These are phyloP conservation scores for Cicer judaicum DNA, from an alignment of 306 rosid species.

Conservation along the genomic window DNA sequence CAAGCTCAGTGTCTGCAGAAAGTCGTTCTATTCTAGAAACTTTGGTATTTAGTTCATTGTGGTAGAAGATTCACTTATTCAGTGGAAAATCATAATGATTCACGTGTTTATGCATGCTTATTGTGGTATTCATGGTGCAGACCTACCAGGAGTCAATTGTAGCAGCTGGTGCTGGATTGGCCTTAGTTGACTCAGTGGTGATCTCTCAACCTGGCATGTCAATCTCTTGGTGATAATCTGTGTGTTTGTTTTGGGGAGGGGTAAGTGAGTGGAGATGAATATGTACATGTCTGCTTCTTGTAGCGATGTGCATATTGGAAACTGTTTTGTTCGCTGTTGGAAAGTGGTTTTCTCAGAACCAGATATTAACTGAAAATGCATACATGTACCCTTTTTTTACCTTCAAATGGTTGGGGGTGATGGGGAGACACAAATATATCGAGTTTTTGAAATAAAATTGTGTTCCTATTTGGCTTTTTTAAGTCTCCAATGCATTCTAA, in stretches of 20 bases:
- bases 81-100: conserved; percentile 19
- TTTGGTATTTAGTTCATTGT: conserved; percentile 16
- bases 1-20: conserved; percentile 27
- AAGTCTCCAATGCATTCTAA: conserved; percentile 18
- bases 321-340: conserved; percentile 27
- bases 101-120: conserved; percentile 43
- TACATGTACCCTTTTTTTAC: neutral
- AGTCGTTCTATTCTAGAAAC: conserved; percentile 30
- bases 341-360: conserved; percentile 18
- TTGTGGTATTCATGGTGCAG: conserved; percentile 65
- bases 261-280: conserved; percentile 48
- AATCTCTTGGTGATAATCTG: conserved; percentile 55
- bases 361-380: conserved; percentile 13
- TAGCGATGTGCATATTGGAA: conserved; percentile 24
- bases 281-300: conserved; percentile 40
- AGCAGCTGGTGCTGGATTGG: conserved; percentile 91
- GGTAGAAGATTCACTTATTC: conserved; percentile 9
- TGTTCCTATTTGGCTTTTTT: conserved; percentile 34
- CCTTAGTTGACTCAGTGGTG: conserved; percentile 94
- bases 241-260: conserved; percentile 50
- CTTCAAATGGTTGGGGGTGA: conserved; percentile 25
- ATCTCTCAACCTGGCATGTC: conserved; percentile 66
- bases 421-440: conserved; percentile 14
- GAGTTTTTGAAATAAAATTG: conserved; percentile 13
- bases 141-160: conserved; percentile 79